A percentile compares a stretch with the other conserved stretches of the same genome.
Conservation (phyloP, 2,329 filamentous ascomycete genomes). For the Ceratocystis destructans region DNA sequence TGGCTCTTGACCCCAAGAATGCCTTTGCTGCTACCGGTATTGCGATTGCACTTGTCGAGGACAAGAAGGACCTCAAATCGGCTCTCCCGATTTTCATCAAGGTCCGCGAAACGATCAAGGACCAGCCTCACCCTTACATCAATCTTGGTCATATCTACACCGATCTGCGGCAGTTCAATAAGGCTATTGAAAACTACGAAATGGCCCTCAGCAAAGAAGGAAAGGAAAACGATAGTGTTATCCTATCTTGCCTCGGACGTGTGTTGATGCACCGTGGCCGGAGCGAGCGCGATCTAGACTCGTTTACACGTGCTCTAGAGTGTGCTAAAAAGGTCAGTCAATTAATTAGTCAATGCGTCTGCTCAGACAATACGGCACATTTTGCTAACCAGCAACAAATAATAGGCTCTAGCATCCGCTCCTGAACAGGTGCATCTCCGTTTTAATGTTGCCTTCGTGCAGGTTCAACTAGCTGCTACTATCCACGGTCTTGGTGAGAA, state of each 20-base stretch:
- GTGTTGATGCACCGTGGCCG: conserved; percentile 76
- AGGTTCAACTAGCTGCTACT: conserved; percentile 79
- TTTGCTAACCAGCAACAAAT: neutral
- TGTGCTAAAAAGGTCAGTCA: conserved; percentile 47
- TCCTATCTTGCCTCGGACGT: conserved; percentile 73
- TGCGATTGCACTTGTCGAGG: conserved; percentile 84
- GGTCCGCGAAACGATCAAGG: conserved; percentile 77
- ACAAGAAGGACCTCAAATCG: conserved; percentile 74
- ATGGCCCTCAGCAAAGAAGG: conserved; percentile 65
- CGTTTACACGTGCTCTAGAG: conserved; percentile 43
- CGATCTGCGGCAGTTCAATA: conserved; percentile 77
- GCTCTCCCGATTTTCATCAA: conserved; percentile 83
- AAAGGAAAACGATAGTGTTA: conserved; percentile 57
- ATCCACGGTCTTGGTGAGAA: conserved; percentile 62
- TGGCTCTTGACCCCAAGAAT: conserved; percentile 88
- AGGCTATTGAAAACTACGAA: conserved; percentile 93
- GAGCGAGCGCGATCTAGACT: conserved; percentile 42
- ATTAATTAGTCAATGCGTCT: conserved; percentile 21
- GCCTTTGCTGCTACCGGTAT: conserved; percentile 94
- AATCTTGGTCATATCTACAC: conserved; percentile 90
- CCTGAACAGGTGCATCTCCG: conserved; percentile 82
- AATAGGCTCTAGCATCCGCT: conserved; percentile 57
- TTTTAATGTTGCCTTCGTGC: conserved; percentile 96
- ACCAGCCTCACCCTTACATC: conserved; percentile 66
- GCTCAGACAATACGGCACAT: neutral